phyloP scores from a whole-genome alignment of 2,329 filamentous ascomycete genomes.

The Apiospora saccharicola region DNA sequence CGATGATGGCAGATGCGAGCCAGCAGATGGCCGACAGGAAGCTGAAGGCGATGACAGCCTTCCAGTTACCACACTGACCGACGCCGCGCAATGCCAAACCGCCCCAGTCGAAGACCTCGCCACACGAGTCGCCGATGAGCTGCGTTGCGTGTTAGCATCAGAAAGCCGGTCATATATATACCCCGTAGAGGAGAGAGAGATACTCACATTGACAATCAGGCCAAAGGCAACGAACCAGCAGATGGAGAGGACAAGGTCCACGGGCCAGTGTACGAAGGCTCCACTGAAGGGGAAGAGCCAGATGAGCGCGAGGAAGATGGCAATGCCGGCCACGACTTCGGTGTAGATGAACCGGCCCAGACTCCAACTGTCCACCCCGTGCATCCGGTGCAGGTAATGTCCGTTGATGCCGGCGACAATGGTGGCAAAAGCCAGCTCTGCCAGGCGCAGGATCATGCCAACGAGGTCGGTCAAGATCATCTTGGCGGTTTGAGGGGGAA shows the following conservation, averaged over 20 bases:
- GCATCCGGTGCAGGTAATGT: slow-evolving; percentile 63
- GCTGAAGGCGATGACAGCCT: slow-evolving; percentile 73
- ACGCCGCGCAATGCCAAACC: slow-evolving; percentile 56
- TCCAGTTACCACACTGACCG: slow-evolving; percentile 71
- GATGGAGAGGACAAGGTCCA: slow-evolving; percentile 73
- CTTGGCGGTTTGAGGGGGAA: slow-evolving; percentile 30
- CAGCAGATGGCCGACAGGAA: slow-evolving; percentile 77
- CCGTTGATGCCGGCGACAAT: slow-evolving; percentile 77
- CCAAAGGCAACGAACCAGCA: slow-evolving; percentile 76
- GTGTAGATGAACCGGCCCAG: slow-evolving; percentile 77
- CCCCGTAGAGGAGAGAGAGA: not conserved
- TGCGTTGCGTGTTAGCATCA: not conserved
- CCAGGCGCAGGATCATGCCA: slow-evolving; percentile 65
- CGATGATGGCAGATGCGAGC: slow-evolving; percentile 69
- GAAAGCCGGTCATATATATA: not conserved
- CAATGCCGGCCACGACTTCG: slow-evolving; percentile 72
- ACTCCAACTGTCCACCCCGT: slow-evolving; percentile 57
- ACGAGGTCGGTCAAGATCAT: slow-evolving; percentile 63
- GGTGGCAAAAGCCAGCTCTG: slow-evolving; percentile 73
- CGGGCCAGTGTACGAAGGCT: slow-evolving; percentile 73
- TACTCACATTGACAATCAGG: slow-evolving; percentile 66
- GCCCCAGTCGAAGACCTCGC: slow-evolving; percentile 66
- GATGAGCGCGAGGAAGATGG: slow-evolving; percentile 72
- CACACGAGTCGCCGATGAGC: slow-evolving; percentile 51
- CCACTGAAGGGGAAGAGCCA: slow-evolving; percentile 76